Conservation (phyloP, 495 filamentous ascomycete species). For the Staphylotrichum longicolle region DNA sequence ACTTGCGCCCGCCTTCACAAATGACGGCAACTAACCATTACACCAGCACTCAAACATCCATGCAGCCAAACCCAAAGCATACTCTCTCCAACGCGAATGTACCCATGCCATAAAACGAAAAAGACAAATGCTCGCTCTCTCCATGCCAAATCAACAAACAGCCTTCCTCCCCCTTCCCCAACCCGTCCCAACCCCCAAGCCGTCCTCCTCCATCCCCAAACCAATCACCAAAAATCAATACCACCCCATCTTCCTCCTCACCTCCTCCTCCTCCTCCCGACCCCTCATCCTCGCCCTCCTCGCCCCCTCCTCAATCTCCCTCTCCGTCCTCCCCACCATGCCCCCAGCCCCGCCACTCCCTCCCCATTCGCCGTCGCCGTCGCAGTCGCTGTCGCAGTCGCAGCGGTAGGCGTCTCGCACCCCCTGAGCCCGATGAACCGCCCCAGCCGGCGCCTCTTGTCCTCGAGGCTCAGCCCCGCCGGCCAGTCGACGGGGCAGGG, state of each 20-base stretch:
- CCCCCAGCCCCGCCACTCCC: constrained; percentile 34
- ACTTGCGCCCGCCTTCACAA: no score
- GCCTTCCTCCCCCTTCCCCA: no score
- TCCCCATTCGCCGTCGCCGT: no score
- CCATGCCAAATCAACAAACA: no score
- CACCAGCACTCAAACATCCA: no score
- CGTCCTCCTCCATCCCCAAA: neutral
- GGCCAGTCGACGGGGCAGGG: constrained; percentile 54
- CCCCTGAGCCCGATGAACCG: constrained; percentile 65
- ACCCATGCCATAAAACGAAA: no score
- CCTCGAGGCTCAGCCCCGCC: constrained; percentile 45
- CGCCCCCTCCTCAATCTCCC: constrained; percentile 28
- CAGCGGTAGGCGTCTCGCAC: constrained; percentile 50
- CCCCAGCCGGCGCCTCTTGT: constrained; percentile 62
- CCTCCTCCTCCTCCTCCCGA: constrained; percentile 41
- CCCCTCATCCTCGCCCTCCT: constrained; percentile 36
- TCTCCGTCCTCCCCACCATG: constrained; percentile 33
- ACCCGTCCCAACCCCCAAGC: neutral
- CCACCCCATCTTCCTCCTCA: constrained; percentile 46
- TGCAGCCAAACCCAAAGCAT: no score
- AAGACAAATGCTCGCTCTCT: no score
- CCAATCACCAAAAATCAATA: constrained; percentile 23
- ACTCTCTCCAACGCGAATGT: no score
- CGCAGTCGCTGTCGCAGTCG: no score
- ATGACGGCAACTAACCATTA: no score